phyloP scores from a whole-genome alignment of 2,329 filamentous ascomycete species.

The Aspergillus brasiliensis region DNA sequence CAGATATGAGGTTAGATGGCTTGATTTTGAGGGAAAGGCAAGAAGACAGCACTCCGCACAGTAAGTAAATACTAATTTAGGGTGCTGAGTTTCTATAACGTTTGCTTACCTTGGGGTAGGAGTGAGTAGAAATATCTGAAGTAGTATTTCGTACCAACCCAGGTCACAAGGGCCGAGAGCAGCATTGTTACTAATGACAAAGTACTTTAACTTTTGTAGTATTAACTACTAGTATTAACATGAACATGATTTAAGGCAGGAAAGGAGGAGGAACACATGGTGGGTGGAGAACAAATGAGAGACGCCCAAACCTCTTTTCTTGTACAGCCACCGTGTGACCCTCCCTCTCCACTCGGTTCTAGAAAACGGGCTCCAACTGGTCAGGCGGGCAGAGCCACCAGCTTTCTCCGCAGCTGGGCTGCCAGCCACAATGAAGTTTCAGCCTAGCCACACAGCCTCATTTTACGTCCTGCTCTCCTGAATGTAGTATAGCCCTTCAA shows the following conservation, averaged over 20 bases:
- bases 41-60: too few relatives aligned
- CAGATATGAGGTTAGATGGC: too few relatives aligned
- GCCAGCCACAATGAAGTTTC: constrained; percentile 18
- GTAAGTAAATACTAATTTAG: too few relatives aligned
- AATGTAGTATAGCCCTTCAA: not conserved
- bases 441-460: constrained; percentile 17
- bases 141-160: too few relatives aligned
- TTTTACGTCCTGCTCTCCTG: not conserved
- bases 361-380: not conserved
- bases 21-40: too few relatives aligned
- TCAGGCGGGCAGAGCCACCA: constrained; percentile 6
- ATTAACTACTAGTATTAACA: too few relatives aligned
- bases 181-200: too few relatives aligned
- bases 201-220: too few relatives aligned
- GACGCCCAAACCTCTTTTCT: not conserved
- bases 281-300: not conserved
- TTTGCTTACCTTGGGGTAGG: too few relatives aligned
- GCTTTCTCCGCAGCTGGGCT: constrained; percentile 5
- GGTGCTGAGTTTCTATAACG: too few relatives aligned
- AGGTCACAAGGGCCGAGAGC: too few relatives aligned
- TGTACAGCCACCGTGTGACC: constrained; percentile 1
- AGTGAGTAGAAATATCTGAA: too few relatives aligned
- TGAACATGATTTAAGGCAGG: not conserved
- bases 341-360: not conserved
- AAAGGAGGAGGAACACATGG: not conserved